Evolutionary conservation across 495 filamentous ascomycete genomes (phyloP).

Genomic region (Penicillium mononematosum): DNA sequence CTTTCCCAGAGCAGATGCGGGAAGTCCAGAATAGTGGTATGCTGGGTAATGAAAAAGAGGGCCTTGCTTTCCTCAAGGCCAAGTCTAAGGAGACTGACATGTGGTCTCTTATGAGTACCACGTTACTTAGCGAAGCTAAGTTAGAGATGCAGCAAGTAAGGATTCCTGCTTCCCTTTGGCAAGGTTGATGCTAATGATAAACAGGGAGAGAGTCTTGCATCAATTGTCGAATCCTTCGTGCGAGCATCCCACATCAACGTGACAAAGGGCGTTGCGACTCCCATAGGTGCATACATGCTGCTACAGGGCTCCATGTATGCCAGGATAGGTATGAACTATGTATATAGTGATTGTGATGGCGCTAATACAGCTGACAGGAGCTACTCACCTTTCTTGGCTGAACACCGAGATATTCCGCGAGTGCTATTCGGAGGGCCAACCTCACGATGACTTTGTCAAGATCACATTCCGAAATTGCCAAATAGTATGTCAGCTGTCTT

Average conservation of each 20-base stretch:
- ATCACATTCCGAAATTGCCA: conserved; percentile 57
- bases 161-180: not conserved
- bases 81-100: conserved; percentile 87
- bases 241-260: conserved; percentile 81
- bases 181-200: conserved; percentile 16
- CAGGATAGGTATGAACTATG: conserved; percentile 60
- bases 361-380: conserved; percentile 40
- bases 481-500: conserved; percentile 41
- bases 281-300: conserved; percentile 70
- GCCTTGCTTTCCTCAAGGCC: conserved; percentile 76
- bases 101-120: conserved; percentile 83
- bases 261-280: conserved; percentile 67
- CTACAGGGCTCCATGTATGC: conserved; percentile 72
- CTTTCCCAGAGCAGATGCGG: conserved; percentile 73
- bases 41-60: conserved; percentile 77
- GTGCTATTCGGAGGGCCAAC: conserved; percentile 62
- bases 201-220: conserved; percentile 76
- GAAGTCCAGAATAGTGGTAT: conserved; percentile 68
- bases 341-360: not conserved
- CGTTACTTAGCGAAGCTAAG: conserved; percentile 84
- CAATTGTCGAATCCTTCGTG: conserved; percentile 72
- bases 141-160: conserved; percentile 63
- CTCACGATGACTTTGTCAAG: conserved; percentile 77
- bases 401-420: conserved; percentile 74
- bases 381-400: conserved; percentile 61